Evolutionary conservation across 768 basidiomycete species (phyloP), one percentile per base, ranked within the genome.

Genomic region (Amanita rubescens): DNA sequence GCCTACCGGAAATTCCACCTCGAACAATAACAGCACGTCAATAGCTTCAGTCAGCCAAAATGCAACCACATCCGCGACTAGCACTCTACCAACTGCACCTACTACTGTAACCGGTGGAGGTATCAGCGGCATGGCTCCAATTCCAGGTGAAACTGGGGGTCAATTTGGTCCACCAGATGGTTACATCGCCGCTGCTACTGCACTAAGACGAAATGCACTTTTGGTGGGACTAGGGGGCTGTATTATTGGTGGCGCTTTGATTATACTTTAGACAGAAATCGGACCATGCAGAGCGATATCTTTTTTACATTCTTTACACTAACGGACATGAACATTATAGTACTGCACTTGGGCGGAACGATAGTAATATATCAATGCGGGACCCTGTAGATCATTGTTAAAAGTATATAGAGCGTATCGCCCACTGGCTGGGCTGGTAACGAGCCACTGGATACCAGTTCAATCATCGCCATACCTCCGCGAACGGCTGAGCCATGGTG

Each of bases 131-230:
- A 80, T 79, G 22, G 86, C 86, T 2, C 86, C 86, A 9, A 66
- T 70, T 42, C 87, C 86, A 22, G 86, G 85, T 19, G 67, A 71
- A 45, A 57, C 70, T 17, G 75, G 67, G 39, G 83, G 83, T 30
- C 67, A 76, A 33, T 84, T 75, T 56, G 87, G 87, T n/a, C 87
- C 87, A 44, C 73, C 75, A 44, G 86, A 90, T 60, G 65, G 72
- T 49, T 88, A 82, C 67, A 82, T 81, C 57, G 77, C 83, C 25
- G 77, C 74, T 11, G 87, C 80, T 6, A 59, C 69, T 2, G 67
- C 72, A 1, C 70, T 83, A 35, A 71, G 71, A 37, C 62, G 68
- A 58, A 79, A 77, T 55, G 68, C 74, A 5, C 55, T 77, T 12
- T 53, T 78, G 38, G 70, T 79, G 14, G 67, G 72, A 6, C 41